These are phyloP conservation scores for Myxozyma geophila DNA, from an alignment of 805 yeast genomes.

Conservation along the genomic window DNA sequence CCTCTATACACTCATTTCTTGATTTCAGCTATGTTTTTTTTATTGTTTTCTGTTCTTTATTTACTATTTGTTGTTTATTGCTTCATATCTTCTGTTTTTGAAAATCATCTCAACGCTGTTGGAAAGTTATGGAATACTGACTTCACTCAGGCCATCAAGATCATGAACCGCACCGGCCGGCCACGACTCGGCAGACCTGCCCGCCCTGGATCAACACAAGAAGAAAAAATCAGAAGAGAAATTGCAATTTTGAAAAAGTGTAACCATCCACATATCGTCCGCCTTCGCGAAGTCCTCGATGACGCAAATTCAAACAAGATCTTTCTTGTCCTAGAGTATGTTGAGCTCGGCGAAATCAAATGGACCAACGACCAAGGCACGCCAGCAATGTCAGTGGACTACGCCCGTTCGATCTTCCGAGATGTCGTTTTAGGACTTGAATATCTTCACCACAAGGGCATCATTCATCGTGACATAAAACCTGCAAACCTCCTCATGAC, in stretches of 20 bases:
- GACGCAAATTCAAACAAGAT: slow-evolving; percentile 83
- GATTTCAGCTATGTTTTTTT: no score
- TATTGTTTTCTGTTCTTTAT: not conserved
- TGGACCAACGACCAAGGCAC: slow-evolving; percentile 64
- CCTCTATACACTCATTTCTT: not conserved
- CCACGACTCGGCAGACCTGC: slow-evolving; percentile 55
- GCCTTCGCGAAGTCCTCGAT: slow-evolving; percentile 83
- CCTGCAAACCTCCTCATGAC: slow-evolving; percentile 87
- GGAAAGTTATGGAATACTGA: slow-evolving; percentile 2
- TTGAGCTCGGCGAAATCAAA: slow-evolving; percentile 86
- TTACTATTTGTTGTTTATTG: not conserved
- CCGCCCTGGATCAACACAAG: slow-evolving; percentile 53
- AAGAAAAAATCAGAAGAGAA: slow-evolving; percentile 79
- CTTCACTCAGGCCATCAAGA: slow-evolving; percentile 69
- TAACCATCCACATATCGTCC: slow-evolving; percentile 90
- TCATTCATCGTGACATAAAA: slow-evolving; percentile 92
- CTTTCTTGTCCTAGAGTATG: slow-evolving; percentile 85
- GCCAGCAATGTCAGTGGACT: slow-evolving; percentile 69
- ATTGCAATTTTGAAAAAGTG: slow-evolving; percentile 93
- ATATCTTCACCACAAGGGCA: slow-evolving; percentile 86
- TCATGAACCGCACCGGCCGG: slow-evolving; percentile 73
- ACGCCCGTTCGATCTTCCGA: slow-evolving; percentile 72
- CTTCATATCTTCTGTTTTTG: not conserved
- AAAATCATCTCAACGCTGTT: not conserved
- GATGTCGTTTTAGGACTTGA: slow-evolving; percentile 88